Conservation (phyloP, 768 basidiomycete species). For the Pisolithus microcarpus region DNA sequence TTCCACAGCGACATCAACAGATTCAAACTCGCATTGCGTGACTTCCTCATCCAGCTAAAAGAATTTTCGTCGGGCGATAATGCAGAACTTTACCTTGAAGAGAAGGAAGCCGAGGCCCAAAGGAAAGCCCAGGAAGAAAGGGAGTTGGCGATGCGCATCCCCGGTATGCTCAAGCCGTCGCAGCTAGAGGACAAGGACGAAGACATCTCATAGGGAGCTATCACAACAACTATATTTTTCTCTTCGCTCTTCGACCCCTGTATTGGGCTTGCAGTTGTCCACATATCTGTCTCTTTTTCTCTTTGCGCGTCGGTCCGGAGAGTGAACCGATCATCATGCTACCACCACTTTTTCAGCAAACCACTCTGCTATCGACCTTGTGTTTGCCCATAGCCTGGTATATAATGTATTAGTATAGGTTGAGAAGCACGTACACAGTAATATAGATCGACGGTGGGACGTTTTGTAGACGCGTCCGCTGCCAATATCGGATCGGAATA, state of each 20-base stretch:
- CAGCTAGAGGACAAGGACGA: conserved; percentile 93
- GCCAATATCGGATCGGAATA: background rate
- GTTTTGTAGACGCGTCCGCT: background rate
- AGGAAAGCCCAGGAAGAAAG: conserved; percentile 77
- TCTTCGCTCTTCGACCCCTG: conserved; percentile 19
- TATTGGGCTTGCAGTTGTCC: conserved; percentile 8
- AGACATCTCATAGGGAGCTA: conserved; percentile 43
- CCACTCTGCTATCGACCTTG: conserved; percentile 27
- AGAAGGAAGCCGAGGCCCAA: conserved; percentile 83
- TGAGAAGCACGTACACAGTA: conserved; percentile 11
- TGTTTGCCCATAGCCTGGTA: conserved; percentile 21
- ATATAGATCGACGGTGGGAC: background rate
- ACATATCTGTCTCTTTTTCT: conserved; percentile 9
- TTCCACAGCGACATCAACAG: conserved; percentile 74
- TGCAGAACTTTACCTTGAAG: conserved; percentile 85
- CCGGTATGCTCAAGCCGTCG: conserved; percentile 96
- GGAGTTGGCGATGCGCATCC: conserved; percentile 85
- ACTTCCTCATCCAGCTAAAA: conserved; percentile 96
- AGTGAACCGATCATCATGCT: conserved; percentile 24
- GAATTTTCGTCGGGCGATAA: conserved; percentile 94
- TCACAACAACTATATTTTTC: conserved; percentile 21
- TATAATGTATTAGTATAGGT: conserved; percentile 33
- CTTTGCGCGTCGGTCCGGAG: conserved; percentile 5
- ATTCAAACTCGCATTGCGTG: conserved; percentile 91
- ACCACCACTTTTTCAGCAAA: conserved; percentile 10